Conservation (phyloP, 2,329 filamentous ascomycete genomes). For the Thielaviopsis cerberus region DNA sequence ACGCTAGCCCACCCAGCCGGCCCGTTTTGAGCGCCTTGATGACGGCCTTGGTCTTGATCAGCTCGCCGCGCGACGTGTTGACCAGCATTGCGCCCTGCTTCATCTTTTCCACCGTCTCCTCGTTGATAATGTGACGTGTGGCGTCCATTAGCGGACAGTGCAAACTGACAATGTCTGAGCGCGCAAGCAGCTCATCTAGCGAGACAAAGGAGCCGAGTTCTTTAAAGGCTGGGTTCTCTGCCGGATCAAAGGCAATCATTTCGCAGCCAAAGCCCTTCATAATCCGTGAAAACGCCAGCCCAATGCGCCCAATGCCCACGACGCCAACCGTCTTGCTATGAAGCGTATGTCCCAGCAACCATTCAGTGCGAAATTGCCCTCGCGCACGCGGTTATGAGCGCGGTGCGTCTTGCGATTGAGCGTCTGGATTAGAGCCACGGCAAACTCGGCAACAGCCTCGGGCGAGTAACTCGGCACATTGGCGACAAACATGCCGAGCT, state of each 20-base stretch:
- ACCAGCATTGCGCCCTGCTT: slow-evolving; percentile 42
- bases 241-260: slow-evolving; percentile 43
- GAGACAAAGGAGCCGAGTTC: slow-evolving; percentile 32
- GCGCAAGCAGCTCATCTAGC: slow-evolving; percentile 34
- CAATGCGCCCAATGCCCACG: slow-evolving; percentile 47
- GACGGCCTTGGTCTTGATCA: slow-evolving; percentile 42
- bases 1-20: slow-evolving; percentile 41
- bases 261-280: slow-evolving; percentile 46
- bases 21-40: slow-evolving; percentile 41
- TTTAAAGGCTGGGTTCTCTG: slow-evolving; percentile 28
- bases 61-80: slow-evolving; percentile 48
- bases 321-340: slow-evolving; percentile 48
- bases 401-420: slow-evolving; percentile 50
- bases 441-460: slow-evolving; percentile 51
- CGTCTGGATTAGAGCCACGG: slow-evolving; percentile 47
- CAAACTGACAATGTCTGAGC: slow-evolving; percentile 43
- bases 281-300: slow-evolving; percentile 41
- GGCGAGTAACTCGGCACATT: slow-evolving; percentile 52
- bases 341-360: slow-evolving; percentile 42
- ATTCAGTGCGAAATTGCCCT: slow-evolving; percentile 49
- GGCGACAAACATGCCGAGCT: slow-evolving; percentile 40
- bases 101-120: slow-evolving; percentile 32
- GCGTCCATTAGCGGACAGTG: slow-evolving; percentile 45
- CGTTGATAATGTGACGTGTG: slow-evolving; percentile 44
- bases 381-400: slow-evolving; percentile 48